Evolutionary conservation across 331 rosid genomes (phyloP), one percentile per base, ranked within the genome.

Genomic region (Saraca asoca): DNA sequence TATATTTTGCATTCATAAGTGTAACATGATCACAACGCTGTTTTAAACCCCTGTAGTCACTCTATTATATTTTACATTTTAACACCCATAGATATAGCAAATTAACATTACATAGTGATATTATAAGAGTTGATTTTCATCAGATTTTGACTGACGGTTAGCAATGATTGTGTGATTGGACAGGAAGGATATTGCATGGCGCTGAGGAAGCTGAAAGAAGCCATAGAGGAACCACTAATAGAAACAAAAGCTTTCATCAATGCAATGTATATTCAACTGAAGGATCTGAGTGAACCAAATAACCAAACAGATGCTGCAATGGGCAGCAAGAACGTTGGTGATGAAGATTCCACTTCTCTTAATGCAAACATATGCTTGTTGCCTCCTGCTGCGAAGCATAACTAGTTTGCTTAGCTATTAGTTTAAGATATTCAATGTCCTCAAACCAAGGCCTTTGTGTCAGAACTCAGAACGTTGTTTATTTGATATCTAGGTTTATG

Each of bases 181-280:
- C 62, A 85, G 87, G 79, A 79, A 74, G 79, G 83, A 43, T 85
- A 76, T 66, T 76, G 83, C 75, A 68, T 67, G 61, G 81, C 83
- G 14, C 58, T 79, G 63, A 55, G 58, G 31, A 64, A 73, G 74
- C 87, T 81, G 10, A 79, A 71, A 49, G 83, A 79, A 70, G 81
- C 80, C 9, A 81, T 79, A 46, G 81, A 71, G 56, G 79, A 73
- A 64, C 83, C 87, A 43, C 44, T 80, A 4, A 79, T 72, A 57
- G 81, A 85, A 50, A 71, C 87, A 58, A 55, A 66, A 20, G 71
- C 82, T 39, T 85, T 85, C 73, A 58, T 85, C 51, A 64, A 59
- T 41, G 64, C 66, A 0, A 68, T 64, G 35, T 74, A 76, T 44
- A 54, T 65, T 76, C 79, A 79, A 60, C 79, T 85, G 41, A 67